These are phyloP conservation scores for Cystobasidiopsis lactophilus DNA, from an alignment of 768 basidiomycete genomes.

Conservation along the genomic window DNA sequence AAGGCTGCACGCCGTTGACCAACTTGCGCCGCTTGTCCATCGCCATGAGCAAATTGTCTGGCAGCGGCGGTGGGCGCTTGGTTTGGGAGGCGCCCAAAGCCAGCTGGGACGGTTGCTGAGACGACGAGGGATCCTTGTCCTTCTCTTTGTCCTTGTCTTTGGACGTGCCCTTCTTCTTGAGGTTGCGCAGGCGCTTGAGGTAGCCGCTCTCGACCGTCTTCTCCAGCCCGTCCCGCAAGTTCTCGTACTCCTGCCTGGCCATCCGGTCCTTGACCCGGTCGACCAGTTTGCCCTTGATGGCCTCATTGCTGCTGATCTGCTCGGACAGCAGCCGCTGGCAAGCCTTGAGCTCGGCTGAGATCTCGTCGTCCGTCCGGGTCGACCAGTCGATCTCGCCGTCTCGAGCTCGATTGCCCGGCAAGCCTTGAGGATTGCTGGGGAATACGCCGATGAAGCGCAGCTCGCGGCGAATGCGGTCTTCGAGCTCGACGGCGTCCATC, in stretches of 20 bases:
- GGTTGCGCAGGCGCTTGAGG: conserved; percentile 47
- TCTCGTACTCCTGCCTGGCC: conserved; percentile 76
- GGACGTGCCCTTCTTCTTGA: conserved; percentile 24
- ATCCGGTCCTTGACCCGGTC: conserved; percentile 63
- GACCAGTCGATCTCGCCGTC: conserved; percentile 24
- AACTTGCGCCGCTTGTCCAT: conserved; percentile 56
- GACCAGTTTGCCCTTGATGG: conserved; percentile 48
- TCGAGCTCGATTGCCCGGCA: background rate
- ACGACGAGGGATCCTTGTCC: conserved; percentile 26
- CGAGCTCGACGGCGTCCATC: conserved; percentile 26
- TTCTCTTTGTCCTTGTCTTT: conserved; percentile 49
- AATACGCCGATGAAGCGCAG: conserved; percentile 27
- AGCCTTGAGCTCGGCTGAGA: conserved; percentile 68
- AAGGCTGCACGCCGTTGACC: conserved; percentile 46
- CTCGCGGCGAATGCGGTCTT: conserved; percentile 28
- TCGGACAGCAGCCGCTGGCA: conserved; percentile 59
- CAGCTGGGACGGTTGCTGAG: conserved; percentile 20
- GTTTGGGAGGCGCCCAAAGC: conserved; percentile 14
- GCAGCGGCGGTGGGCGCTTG: conserved; percentile 24
- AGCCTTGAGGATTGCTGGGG: conserved; percentile 18
- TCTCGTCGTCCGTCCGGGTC: conserved; percentile 55
- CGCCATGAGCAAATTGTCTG: conserved; percentile 45
- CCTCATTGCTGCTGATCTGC: conserved; percentile 62
- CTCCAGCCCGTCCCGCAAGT: conserved; percentile 64
- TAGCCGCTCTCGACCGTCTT: conserved; percentile 54